Evolutionary conservation across 2,329 filamentous ascomycete genomes (phyloP).

Genomic region (Pseudocercospora pini-densiflorae): DNA sequence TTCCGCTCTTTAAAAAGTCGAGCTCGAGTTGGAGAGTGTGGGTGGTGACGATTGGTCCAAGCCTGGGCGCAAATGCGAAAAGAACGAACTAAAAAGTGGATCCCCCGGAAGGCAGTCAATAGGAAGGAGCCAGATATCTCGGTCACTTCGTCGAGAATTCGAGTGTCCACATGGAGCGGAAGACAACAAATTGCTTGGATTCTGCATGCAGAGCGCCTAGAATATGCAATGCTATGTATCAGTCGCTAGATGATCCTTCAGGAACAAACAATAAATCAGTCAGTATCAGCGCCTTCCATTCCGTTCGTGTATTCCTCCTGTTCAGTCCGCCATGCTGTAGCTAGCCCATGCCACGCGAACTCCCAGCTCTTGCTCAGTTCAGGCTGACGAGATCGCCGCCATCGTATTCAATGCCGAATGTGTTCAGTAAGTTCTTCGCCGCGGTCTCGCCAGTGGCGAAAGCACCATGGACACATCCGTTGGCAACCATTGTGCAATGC

Average conservation of each 20-base stretch:
- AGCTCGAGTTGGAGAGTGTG: too few relatives aligned
- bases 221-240: neutral
- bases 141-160: neutral
- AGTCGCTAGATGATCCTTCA: neutral
- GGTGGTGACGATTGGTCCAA: neutral
- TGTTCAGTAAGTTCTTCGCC: slow-evolving; percentile 45
- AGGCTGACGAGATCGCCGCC: slow-evolving; percentile 35
- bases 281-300: neutral
- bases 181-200: neutral
- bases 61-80: neutral
- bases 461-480: slow-evolving; percentile 52
- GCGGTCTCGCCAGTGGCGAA: slow-evolving; percentile 50
- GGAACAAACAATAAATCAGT: neutral
- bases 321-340: neutral
- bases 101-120: too few relatives aligned
- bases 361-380: slow-evolving; percentile 7
- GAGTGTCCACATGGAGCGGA: neutral
- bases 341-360: neutral
- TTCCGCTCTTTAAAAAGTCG: too few relatives aligned
- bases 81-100: neutral
- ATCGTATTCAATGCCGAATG: slow-evolving; percentile 44
- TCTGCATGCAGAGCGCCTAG: neutral
- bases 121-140: neutral
- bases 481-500: slow-evolving; percentile 45
- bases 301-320: neutral